phyloP scores from a whole-genome alignment of 78 protist genomes.

The Dictyostelium brefeldianum region DNA sequence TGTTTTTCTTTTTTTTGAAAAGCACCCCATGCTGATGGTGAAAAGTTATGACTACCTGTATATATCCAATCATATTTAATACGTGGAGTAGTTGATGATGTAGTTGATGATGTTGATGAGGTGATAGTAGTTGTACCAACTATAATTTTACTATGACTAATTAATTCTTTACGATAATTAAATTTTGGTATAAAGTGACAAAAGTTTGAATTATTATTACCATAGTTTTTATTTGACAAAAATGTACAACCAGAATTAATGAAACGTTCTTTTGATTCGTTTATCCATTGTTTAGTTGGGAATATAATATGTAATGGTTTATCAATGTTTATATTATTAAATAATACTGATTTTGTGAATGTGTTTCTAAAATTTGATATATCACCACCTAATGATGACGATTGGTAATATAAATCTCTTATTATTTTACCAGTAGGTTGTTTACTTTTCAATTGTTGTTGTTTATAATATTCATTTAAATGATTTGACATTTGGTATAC shows the following conservation, averaged over 20 bases:
- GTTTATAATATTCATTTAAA: neutral
- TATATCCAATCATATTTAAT: conserved; percentile 57
- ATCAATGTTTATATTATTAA: neutral
- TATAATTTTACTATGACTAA: conserved; percentile 39
- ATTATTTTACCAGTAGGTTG: neutral
- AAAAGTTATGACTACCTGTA: conserved; percentile 69
- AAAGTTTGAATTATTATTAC: conserved; percentile 22
- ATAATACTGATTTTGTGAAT: neutral
- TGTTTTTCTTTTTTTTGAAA: conserved; percentile 54
- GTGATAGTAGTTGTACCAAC: conserved; percentile 20
- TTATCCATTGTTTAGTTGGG: conserved; percentile 27
- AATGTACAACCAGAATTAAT: neutral
- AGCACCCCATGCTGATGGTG: conserved; percentile 64
- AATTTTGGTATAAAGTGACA: neutral
- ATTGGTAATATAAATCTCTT: conserved; percentile 18
- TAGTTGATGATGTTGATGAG: neutral
- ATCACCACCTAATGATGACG: conserved; percentile 24
- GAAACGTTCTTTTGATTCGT: neutral
- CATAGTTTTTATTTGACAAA: conserved; percentile 18
- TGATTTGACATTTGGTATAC: neutral
- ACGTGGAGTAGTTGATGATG: neutral
- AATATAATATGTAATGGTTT: conserved; percentile 29
- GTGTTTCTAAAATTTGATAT: neutral
- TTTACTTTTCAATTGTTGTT: neutral
- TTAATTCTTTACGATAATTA: neutral